Percentiles rank a stretch among this genome's conserved stretches.
Conservation (phyloP, 2,329 filamentous ascomycete genomes). For the Fusarium succisae region DNA sequence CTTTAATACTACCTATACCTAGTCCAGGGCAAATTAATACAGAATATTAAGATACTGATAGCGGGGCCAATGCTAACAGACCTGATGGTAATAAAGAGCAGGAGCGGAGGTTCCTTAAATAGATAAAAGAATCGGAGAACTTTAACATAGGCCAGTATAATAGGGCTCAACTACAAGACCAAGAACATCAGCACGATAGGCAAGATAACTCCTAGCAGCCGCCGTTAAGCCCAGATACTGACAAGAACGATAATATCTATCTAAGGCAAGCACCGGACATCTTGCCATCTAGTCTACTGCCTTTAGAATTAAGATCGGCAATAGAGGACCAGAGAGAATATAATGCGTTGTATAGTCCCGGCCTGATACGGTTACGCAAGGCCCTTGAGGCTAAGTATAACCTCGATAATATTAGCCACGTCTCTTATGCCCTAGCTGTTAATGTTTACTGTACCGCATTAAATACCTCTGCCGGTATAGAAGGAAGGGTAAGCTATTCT, state of each 20-base stretch:
- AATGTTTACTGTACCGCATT: neutral
- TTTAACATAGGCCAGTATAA: rapidly evolving
- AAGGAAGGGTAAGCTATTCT: neutral
- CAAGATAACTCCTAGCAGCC: neutral
- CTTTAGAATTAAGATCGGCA: neutral
- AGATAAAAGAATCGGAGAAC: neutral
- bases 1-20: neutral
- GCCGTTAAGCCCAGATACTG: neutral
- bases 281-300: neutral
- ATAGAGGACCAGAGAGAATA: neutral
- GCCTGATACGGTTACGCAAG: neutral
- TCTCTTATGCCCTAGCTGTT: neutral
- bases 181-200: neutral
- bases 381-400: neutral
- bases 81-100: neutral
- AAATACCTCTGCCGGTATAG: neutral
- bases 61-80: neutral
- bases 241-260: neutral
- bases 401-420: neutral
- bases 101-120: neutral
- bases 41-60: neutral
- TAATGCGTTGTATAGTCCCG: neutral
- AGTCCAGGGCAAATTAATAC: neutral
- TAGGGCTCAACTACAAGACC: neutral
- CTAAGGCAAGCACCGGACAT: neutral